Evolutionary conservation across 768 basidiomycete genomes (phyloP).

Genomic region (Pleurotus giganteus): DNA sequence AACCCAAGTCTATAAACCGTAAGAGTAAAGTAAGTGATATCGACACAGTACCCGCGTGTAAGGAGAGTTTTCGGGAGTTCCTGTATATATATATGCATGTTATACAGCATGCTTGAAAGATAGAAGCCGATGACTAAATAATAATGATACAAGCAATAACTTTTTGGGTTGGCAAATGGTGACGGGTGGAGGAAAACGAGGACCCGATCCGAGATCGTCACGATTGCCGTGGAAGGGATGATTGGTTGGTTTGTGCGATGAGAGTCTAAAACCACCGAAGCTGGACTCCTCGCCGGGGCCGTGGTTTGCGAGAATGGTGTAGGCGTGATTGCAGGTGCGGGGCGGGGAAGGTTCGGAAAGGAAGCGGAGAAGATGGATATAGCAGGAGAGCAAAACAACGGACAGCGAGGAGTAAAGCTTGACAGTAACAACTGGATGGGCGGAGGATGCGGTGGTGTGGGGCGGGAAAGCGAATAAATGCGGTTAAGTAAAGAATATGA

Average conservation of each 20-base stretch:
- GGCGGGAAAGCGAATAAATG: conserved; percentile 1
- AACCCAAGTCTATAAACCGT: background rate
- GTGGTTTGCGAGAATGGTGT: background rate
- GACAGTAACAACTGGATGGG: background rate
- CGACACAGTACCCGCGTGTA: too few species aligned
- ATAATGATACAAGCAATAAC: conserved; percentile 8
- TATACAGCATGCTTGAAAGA: conserved; percentile 3
- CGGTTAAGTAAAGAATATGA: conserved; percentile 6
- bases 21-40: too few species aligned
- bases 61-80: background rate
- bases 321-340: background rate
- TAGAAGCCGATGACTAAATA: conserved; percentile 8
- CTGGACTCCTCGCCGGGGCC: conserved; percentile 1
- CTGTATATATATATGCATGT: conserved; percentile 2
- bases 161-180: background rate
- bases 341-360: background rate
- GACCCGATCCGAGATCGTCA: too few species aligned
- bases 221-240: background rate
- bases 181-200: background rate
- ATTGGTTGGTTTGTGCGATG: background rate
- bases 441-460: background rate
- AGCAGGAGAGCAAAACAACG: conserved; percentile 4
- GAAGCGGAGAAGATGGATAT: background rate
- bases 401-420: conserved; percentile 8
- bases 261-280: background rate